These are phyloP conservation scores for Orbilia quercus DNA, from an alignment of 2,329 filamentous ascomycete species.

Conservation along the genomic window DNA sequence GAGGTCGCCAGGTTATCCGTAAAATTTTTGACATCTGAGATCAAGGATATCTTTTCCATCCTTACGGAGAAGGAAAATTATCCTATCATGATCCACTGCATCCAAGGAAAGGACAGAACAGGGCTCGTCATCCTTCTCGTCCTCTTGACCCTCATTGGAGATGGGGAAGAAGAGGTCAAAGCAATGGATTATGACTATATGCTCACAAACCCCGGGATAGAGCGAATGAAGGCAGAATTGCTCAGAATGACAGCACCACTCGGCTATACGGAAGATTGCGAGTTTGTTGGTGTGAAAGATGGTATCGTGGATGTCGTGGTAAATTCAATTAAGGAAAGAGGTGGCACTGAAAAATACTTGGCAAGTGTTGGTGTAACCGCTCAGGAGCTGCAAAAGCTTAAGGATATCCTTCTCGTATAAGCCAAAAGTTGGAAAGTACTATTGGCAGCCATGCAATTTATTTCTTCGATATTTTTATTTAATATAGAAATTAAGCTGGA, in stretches of 20 bases:
- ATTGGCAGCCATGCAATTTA: too few species aligned
- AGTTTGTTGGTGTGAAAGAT: not conserved
- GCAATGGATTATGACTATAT: conserved; percentile 8
- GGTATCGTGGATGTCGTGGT: not conserved
- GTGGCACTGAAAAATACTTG: not conserved
- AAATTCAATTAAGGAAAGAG: not conserved
- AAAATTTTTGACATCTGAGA: not conserved
- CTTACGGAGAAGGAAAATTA: not conserved
- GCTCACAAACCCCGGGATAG: not conserved
- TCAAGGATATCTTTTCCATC: not conserved
- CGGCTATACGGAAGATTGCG: not conserved
- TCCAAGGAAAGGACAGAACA: not conserved
- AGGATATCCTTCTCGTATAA: too few species aligned
- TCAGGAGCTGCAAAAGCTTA: not conserved
- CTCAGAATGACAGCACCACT: not conserved
- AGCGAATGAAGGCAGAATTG: not conserved
- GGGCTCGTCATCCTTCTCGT: not conserved
- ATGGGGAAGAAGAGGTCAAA: not conserved
- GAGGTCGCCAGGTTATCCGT: not conserved
- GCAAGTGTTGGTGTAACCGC: not conserved
- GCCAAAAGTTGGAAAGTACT: too few species aligned
- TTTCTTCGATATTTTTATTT: too few species aligned
- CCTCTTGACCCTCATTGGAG: not conserved
- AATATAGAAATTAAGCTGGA: too few species aligned
- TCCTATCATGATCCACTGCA: not conserved